Conservation (phyloP, 2,329 filamentous ascomycete genomes). For the Trichoderma atroviride region DNA sequence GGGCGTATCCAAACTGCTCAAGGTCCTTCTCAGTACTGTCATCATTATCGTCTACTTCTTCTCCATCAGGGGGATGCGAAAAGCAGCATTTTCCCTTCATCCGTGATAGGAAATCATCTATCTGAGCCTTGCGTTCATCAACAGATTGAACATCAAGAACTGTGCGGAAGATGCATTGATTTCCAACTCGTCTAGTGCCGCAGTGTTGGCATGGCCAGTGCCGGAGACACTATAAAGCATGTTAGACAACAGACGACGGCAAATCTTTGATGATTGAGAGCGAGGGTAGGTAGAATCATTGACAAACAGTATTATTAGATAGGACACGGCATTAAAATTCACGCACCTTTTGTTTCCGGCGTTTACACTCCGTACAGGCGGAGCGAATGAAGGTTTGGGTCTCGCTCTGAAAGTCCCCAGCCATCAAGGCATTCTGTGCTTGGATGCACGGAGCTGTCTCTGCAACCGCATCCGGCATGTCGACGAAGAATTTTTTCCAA, state of each 20-base stretch:
- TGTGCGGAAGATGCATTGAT: constrained; percentile 40
- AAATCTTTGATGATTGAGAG: neutral
- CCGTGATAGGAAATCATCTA: neutral
- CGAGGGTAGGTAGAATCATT: neutral
- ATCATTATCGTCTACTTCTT: constrained; percentile 30
- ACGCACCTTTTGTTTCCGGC: constrained; percentile 45
- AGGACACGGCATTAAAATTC: neutral
- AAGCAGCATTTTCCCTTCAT: neutral
- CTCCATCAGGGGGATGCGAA: constrained; percentile 27
- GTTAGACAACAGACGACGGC: neutral
- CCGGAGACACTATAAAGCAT: constrained; percentile 41
- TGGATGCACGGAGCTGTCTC: neutral
- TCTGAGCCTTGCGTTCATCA: neutral
- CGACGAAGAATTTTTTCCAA: neutral
- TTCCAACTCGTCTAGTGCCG: constrained; percentile 44
- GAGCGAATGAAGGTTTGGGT: constrained; percentile 7
- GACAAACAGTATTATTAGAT: neutral
- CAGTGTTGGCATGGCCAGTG: constrained; percentile 47
- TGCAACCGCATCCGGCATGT: neutral
- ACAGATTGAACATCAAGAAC: constrained; percentile 19
- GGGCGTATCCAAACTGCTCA: constrained; percentile 42
- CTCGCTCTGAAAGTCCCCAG: neutral
- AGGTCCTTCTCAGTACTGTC: constrained; percentile 37
- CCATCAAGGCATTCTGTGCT: neutral
- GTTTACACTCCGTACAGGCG: constrained; percentile 49